Evolutionary conservation across 352 stramenopile species (phyloP).

Genomic region (Phytophthora citrophthora): DNA sequence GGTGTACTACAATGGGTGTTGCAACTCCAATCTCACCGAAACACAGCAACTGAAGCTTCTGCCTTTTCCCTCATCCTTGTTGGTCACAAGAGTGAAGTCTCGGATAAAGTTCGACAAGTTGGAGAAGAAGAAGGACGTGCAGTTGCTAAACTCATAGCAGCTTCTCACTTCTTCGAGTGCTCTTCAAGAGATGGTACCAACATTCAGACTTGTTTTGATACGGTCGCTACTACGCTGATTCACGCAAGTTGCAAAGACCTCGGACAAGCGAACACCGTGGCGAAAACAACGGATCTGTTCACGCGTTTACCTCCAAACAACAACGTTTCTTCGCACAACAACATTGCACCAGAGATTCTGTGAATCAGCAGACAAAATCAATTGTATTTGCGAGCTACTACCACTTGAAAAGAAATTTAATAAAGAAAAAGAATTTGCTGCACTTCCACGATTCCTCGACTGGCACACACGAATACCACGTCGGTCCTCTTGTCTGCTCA

Average conservation of each 20-base stretch:
- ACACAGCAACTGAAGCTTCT: background rate
- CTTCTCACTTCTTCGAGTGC: conserved; percentile 35
- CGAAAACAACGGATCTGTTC: background rate
- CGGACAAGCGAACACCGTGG: background rate
- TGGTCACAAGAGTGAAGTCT: conserved; percentile 32
- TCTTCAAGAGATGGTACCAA: conserved; percentile 19
- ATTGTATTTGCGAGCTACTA: conserved; percentile 1
- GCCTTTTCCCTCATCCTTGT: conserved; percentile 45
- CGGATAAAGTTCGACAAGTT: conserved; percentile 19
- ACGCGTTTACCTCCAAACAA: conserved; percentile 6
- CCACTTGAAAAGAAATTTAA: conserved; percentile 4
- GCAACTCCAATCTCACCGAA: conserved; percentile 29
- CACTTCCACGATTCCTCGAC: conserved; percentile 8
- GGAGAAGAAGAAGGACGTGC: conserved; percentile 24
- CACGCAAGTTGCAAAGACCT: background rate
- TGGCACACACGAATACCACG: conserved; percentile 1
- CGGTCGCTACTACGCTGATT: conserved; percentile 15
- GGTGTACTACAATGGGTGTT: conserved; percentile 38
- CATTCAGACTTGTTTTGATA: conserved; percentile 19
- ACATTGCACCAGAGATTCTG: background rate
- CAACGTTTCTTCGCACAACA: conserved; percentile 1
- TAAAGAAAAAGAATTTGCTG: conserved; percentile 1
- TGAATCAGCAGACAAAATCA: too few species aligned
- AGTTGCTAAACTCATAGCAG: conserved; percentile 26
- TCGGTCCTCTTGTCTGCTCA: conserved; percentile 7